These are phyloP conservation scores for Cystoisospora suis DNA, from an alignment of 169 alveolate genomes.

Conservation along the genomic window DNA sequence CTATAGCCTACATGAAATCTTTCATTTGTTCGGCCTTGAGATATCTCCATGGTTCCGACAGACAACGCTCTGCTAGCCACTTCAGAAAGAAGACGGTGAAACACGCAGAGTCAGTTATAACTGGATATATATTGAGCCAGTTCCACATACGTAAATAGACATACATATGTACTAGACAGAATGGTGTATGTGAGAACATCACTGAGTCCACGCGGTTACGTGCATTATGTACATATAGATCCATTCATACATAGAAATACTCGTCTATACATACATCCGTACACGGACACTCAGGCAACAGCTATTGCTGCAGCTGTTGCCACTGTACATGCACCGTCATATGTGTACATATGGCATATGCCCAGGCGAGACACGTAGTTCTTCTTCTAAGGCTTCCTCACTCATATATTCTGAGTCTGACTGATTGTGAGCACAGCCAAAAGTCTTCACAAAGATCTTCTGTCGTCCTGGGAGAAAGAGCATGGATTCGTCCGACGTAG, in stretches of 20 bases:
- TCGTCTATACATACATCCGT: not conserved
- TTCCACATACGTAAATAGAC: not conserved
- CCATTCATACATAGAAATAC: not conserved
- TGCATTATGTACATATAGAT: not conserved
- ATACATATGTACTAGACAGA: not conserved
- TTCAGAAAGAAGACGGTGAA: too few relatives aligned
- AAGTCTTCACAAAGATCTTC: slow-evolving; percentile 91
- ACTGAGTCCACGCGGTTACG: too few relatives aligned
- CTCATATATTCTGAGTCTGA: slow-evolving; percentile 94
- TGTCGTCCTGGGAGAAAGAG: slow-evolving; percentile 48
- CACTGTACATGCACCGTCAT: not conserved
- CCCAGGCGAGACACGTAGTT: not conserved
- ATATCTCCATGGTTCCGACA: too few relatives aligned
- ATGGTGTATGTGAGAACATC: too few relatives aligned
- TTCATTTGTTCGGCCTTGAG: too few relatives aligned
- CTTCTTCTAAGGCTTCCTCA: not conserved
- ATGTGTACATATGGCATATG: not conserved
- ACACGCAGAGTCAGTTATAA: too few relatives aligned
- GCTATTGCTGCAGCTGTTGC: not conserved
- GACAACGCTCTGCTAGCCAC: too few relatives aligned
- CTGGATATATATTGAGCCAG: not conserved
- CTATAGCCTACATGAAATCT: too few relatives aligned
- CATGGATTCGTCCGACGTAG: not conserved
- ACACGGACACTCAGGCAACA: not conserved
- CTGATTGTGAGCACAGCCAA: slow-evolving; percentile 98